Percentiles rank a stretch among this genome's conserved stretches.
Evolutionary conservation across 441 rosid genomes (phyloP).

Genomic region (Bruguiera hainesii): DNA sequence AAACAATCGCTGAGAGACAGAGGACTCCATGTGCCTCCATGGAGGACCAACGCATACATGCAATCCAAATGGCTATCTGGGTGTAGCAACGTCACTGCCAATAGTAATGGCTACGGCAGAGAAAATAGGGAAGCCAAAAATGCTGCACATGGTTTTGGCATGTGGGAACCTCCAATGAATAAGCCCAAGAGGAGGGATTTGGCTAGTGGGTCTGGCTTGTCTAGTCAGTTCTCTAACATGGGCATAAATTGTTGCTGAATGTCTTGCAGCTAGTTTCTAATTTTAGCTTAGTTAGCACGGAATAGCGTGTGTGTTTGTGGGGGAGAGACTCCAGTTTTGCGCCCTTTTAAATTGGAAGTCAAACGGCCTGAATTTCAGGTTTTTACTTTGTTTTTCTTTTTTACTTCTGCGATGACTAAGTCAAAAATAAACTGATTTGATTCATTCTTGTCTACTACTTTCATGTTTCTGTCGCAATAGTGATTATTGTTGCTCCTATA

Average conservation of each 20-base stretch:
- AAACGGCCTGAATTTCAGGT: too few relatives aligned
- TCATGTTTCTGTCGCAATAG: too few relatives aligned
- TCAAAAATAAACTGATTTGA: too few relatives aligned
- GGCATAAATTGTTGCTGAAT: constrained; percentile 45
- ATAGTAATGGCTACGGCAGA: neutral
- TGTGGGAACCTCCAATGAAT: constrained; percentile 31
- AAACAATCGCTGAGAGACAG: constrained; percentile 37
- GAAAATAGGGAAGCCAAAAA: constrained; percentile 16
- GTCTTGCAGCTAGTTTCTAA: neutral
- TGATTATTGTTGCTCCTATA: too few relatives aligned
- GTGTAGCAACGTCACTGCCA: neutral
- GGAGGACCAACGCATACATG: constrained; percentile 46
- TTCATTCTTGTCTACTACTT: too few relatives aligned
- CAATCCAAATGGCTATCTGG: constrained; percentile 45
- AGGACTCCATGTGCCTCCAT: constrained; percentile 49
- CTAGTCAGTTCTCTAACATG: constrained; percentile 42
- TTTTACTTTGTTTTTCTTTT: too few relatives aligned
- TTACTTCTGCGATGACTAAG: too few relatives aligned
- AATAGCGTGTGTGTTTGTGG: too few relatives aligned
- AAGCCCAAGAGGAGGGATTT: constrained; percentile 22
- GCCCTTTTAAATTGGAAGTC: too few relatives aligned
- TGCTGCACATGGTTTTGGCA: constrained; percentile 12
- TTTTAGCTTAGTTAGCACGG: neutral
- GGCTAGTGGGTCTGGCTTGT: constrained; percentile 37
- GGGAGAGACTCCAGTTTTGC: neutral